Evolutionary conservation across 345 rosid species (phyloP), one percentile per base, ranked within the genome.

Genomic region (Pelargonium nanum): DNA sequence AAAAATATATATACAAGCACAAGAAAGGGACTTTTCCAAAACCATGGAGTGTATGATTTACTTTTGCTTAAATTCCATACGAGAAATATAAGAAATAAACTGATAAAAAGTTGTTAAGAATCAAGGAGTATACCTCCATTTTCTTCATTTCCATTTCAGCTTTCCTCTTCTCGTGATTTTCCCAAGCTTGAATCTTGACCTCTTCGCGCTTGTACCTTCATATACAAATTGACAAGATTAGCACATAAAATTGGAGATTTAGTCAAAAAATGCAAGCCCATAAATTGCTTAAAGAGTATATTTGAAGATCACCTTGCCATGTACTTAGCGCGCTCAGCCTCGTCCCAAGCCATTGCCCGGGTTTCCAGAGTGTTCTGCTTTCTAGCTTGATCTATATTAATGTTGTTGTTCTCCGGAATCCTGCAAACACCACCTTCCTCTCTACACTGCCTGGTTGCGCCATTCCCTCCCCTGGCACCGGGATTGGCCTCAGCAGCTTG

Each of bases 131-230:
- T 83, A 89, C 98, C 95, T 92, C 96, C 76, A 78, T 81, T 74
- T 89, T 92, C 73, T 78, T 85, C 96, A 85, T 87, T 69, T 87
- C 86, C 93, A 87, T 82, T 67, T 92, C 98, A 0, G 96, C 93
- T 77, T 85, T 92, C 81, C 98, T 76, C 81, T 82, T 89, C 78
- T 87, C 84, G 28, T 82, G 94, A 80, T 89, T 89, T 73, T 92
- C 97, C 98, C 97, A 92, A 24, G 88, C 94, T 55, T 84, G 95
- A 65, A 92, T 92, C 78, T 85, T 92, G 75, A 92, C 95, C 63
- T 89, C 95, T 71, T 89, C 95, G 0, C 91, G 82, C 77, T 92
- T 92, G 50, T 82, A 92, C 89, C 98, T 92, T n/a, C n/a, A n/a
- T n/a, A n/a, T n/a, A n/a, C n/a, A n/a, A n/a, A n/a, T n/a, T n/a